Evolutionary conservation across 441 rosid species (phyloP), one percentile per base, ranked within the genome.

Genomic region (Croton laevigatus): DNA sequence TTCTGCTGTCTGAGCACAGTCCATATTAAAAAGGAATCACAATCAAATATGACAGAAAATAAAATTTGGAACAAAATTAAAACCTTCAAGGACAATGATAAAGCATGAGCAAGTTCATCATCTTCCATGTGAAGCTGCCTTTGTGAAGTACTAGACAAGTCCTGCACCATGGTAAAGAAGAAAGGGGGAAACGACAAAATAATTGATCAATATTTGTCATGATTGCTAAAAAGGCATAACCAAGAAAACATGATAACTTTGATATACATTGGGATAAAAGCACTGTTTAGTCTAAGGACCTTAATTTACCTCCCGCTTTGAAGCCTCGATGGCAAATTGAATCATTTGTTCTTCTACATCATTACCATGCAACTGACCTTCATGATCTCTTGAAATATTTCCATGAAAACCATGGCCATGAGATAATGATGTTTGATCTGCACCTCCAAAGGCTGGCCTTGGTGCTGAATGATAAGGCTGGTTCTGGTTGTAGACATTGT

Each of bases 31-130:
- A 27, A 75, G 70, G 64, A 82, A 80, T 58, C 42, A 65, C 73
- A 22, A 38, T 65, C 54, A 8, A 76, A 59, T 8, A 69, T 17
- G 32, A 65, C 70, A 68, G 62, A 38, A 52, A 14, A 45, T 20
- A 73, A 72, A 68, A 63, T 20, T 32, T 62, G 65, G 64, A 75
- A 23, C 52, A 36, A 60, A 62, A 20, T 46, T 36, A 66, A 67
- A 73, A 94, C 97, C 97, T 84, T 85, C 82, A 94, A 62, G 22
- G 97, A 91, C 76, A 88, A 74, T 1, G 91, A 85, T 63, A 91
- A 77, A 62, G 91, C 98, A 81, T 66, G 94, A 76, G 87, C 84
- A 70, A 91, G 80, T 48, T 87, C 96, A 70, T 86, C 88, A 61
- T 88, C 97, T 79, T 88, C 94, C 71, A 54, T 65, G 71, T 79